Conservation (phyloP, 140 eudicot species). For the Oenanthe javanica region DNA sequence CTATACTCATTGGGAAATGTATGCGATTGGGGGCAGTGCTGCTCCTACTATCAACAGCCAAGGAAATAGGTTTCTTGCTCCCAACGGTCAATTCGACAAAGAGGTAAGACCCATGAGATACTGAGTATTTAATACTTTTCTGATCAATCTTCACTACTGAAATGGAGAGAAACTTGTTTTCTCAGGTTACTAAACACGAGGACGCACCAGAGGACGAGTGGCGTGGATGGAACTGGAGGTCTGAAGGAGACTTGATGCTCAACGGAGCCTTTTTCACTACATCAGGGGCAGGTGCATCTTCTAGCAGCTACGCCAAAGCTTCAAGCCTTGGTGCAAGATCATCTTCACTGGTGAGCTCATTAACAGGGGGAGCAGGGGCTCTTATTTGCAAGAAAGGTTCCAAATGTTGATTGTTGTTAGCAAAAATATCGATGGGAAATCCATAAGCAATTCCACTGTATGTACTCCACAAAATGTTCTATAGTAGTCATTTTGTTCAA, state of each 20-base stretch:
- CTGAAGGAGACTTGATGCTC: slow-evolving; percentile 39
- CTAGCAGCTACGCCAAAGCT: slow-evolving; percentile 40
- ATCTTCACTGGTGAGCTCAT: slow-evolving; percentile 30
- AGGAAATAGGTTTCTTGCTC: slow-evolving; percentile 46
- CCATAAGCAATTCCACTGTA: neutral
- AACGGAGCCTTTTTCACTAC: slow-evolving; percentile 39
- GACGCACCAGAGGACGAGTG: slow-evolving; percentile 32
- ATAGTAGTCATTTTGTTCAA: neutral
- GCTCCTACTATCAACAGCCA: slow-evolving; percentile 51
- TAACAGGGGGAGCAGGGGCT: slow-evolving; percentile 34
- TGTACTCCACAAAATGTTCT: neutral
- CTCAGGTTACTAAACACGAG: slow-evolving; percentile 40
- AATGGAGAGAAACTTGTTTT: neutral
- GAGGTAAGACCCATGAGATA: slow-evolving; percentile 23
- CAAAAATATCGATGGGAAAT: neutral
- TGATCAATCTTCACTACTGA: neutral
- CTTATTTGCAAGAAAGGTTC: slow-evolving; percentile 32
- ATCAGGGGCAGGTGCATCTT: slow-evolving; percentile 38
- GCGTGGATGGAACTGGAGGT: slow-evolving; percentile 49
- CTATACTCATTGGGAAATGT: slow-evolving; percentile 52
- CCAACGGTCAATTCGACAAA: slow-evolving; percentile 29
- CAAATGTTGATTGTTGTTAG: slow-evolving; percentile 14
- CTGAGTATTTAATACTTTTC: neutral
- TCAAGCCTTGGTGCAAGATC: slow-evolving; percentile 48
- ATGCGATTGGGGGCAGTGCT: slow-evolving; percentile 55